phyloP scores from a whole-genome alignment of 2,329 filamentous ascomycete genomes.

The Paecilomyces fulvus region DNA sequence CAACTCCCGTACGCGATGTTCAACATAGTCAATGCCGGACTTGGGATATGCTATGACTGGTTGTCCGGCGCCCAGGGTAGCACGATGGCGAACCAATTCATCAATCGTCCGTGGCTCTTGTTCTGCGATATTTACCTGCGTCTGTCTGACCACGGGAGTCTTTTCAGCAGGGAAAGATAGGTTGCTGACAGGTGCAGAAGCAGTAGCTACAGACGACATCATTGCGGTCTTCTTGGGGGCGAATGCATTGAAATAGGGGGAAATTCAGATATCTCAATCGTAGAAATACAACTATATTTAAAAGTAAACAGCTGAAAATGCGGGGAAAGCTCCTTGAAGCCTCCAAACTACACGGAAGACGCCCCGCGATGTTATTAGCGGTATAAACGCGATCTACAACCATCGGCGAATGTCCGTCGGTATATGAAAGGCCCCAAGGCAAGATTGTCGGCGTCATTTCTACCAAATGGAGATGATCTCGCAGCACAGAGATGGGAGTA shows the following conservation, averaged over 20 bases:
- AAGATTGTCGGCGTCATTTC: too few species aligned
- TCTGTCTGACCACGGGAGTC: not conserved
- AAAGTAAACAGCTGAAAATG: not conserved
- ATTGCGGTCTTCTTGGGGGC: not conserved
- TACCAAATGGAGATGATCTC: too few species aligned
- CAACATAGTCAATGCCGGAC: conserved; percentile 36
- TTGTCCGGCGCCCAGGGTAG: conserved; percentile 23
- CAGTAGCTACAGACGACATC: not conserved
- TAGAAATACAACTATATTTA: not conserved
- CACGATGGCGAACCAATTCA: conserved; percentile 31
- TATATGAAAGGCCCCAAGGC: not conserved
- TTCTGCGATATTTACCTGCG: not conserved
- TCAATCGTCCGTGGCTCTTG: conserved; percentile 26
- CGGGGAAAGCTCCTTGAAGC: not conserved
- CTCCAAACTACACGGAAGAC: not conserved
- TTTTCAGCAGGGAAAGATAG: not conserved
- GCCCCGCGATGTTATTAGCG: not conserved
- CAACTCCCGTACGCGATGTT: conserved; percentile 41
- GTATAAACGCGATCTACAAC: not conserved
- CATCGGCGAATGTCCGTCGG: not conserved
- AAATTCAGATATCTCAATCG: not conserved
- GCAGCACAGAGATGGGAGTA: too few species aligned
- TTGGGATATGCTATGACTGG: conserved; percentile 39
- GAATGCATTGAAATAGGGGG: not conserved
- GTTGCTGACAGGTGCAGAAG: not conserved